Conservation (phyloP, 2,329 filamentous ascomycete genomes). For the Alternaria solani region DNA sequence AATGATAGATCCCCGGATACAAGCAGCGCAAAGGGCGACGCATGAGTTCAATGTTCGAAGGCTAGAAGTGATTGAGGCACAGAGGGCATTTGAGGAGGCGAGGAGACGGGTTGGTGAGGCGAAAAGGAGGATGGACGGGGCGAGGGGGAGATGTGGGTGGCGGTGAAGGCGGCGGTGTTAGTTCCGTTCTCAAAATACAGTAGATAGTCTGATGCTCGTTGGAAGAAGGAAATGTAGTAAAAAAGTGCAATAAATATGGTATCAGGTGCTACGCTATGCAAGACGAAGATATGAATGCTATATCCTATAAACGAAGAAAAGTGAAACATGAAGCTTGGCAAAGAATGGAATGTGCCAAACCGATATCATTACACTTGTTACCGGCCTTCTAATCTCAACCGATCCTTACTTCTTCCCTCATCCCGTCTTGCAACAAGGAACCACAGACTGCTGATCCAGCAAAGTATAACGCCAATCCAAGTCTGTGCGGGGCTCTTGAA, state of each 20-base stretch:
- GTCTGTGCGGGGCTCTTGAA: constrained; percentile 60
- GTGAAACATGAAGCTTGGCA: not conserved
- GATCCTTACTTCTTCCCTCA: constrained; percentile 49
- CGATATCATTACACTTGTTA: constrained; percentile 6
- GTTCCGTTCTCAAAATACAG: not conserved
- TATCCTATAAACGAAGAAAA: not conserved
- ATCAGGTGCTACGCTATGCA: constrained; percentile 6
- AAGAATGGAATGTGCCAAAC: not conserved
- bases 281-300: not conserved
- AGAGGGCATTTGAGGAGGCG: constrained; percentile 7
- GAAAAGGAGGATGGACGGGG: constrained; percentile 7
- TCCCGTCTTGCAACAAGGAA: constrained; percentile 55
- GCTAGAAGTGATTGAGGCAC: constrained; percentile 7
- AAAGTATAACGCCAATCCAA: constrained; percentile 62
- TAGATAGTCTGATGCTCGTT: not conserved
- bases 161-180: not conserved
- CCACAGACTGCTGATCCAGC: constrained; percentile 61
- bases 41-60: constrained; percentile 17
- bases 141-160: constrained; percentile 2
- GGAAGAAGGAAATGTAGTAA: not conserved
- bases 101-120: constrained; percentile 11
- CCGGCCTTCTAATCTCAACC: constrained; percentile 46
- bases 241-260: not conserved
- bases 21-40: constrained; percentile 11
- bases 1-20: not conserved